Base-by-base conservation (phyloP, 2,329 filamentous ascomycete species). In the Stagonosporopsis cucurbitacearum region DNA sequence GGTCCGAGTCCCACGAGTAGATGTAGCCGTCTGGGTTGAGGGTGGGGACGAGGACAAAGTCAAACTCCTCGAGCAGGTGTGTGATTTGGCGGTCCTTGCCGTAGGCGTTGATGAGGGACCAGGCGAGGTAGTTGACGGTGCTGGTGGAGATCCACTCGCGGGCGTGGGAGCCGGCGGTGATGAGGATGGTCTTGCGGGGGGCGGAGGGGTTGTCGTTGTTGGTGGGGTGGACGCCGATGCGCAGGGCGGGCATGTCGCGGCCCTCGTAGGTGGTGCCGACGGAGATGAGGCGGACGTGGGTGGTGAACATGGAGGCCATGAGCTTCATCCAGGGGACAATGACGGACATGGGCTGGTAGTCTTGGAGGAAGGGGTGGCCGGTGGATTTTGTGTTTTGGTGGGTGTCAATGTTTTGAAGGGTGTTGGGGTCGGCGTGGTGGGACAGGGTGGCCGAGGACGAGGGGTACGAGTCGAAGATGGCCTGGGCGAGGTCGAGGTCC, bases 71-170 rank as follows among this genome's bases (percentile, higher is more conserved):
- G 4, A 99, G 82, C 8, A 98, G 81, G 57, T 87, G 88, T 19
- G 90, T 93, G 50, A 96, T 88, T 12, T 76, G 76, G 79, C 82
- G 59, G 69, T 83, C 76, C 84, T 91, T 91, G 57, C 90, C 90
- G 73, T 94, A 96, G 4, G 87, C 85, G 0, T 90, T 93, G 67
- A 96, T 90, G 43, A 98, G 82, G 15, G 86, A 90, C 85, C 95
- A 96, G 9, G 94, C 92, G 26, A 96, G 80, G 68, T 96, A 98
- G 67, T 89, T 96, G 48, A 96, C 91, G 0, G 92, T 96, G 68
- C 89, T 95, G 0, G 89, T 92, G 42, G 92, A 91, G 63, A 99
- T 96, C 95, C 95, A 99, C 80, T 99, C 95, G 33, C 95, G 86
- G 3, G 93, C 94, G 75, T 98, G 95, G n/a, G 90, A 82, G 44